Base-by-base conservation (phyloP, 495 filamentous ascomycete genomes). In the Neurospora sp. region DNA sequence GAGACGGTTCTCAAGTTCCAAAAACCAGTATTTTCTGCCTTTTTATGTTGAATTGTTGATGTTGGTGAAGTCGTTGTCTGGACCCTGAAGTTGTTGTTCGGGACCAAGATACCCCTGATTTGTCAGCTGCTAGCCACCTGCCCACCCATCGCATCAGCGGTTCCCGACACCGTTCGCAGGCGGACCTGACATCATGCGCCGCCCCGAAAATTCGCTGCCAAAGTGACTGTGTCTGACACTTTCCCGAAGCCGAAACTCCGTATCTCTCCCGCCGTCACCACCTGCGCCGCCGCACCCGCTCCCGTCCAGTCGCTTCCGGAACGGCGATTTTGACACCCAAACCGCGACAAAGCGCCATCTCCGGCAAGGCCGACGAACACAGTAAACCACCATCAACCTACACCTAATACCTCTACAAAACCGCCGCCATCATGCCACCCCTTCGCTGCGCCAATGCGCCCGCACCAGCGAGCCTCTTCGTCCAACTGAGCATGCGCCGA, bases 141-240 rank as follows among this genome's bases (percentile, higher is more conserved):
- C 11, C 39, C 31, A 18, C 54, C 54, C 54, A 14, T 62, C 27
- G 12, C 54, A 62, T 62, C 54, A 35, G 54, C 27, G 54, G 27
- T 14, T 35, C 54, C 54, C 27, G 14, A 62, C 12, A 20, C 37
- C 16, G 16, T 16, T 59, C 39, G 40, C 16, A 74, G 31, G 70
- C 54, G 69, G 71, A 71, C 69, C 76, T 83, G 83, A 85, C 82
- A 84, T 85, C 83, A 84, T 82, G 76, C 79, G 12, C 54, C 12
- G 12, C 54, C 54, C 54, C 78, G 78, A 80, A 76, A 76, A 80
- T 78, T 81, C 76, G 73, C 77, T 77, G 78, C 78, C 73, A 76
- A 80, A 78, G 54, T 62, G 54, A 62, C 54, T 16, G 54, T 16
- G 23, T 62, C 14, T 16, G 54, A 35, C 23, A 62, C 54, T 18